phyloP scores from a whole-genome alignment of 345 rosid genomes.

The Boechera stricta region DNA sequence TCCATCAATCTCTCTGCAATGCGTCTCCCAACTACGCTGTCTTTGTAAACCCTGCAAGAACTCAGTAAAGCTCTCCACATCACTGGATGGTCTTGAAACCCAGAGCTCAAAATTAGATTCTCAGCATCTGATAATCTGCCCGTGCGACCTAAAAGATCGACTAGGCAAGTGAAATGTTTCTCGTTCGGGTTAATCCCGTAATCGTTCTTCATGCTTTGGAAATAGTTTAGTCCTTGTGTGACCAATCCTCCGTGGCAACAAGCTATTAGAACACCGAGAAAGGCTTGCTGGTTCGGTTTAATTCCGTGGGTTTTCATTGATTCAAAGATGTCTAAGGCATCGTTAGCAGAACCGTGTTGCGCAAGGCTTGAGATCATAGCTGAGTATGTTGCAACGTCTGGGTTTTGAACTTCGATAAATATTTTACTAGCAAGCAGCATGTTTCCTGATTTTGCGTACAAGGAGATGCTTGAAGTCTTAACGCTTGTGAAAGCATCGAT shows the following conservation, averaged over 20 bases:
- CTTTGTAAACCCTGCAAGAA: conserved; percentile 54
- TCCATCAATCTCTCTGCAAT: conserved; percentile 55
- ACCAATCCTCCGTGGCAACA: conserved; percentile 65
- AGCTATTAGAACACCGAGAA: conserved; percentile 55
- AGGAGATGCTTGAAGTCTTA: conserved; percentile 55
- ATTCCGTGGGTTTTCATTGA: conserved; percentile 46
- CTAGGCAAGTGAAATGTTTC: conserved; percentile 57
- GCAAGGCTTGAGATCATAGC: conserved; percentile 59
- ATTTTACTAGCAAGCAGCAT: conserved; percentile 43
- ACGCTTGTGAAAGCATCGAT: conserved; percentile 50
- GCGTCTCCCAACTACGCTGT: conserved; percentile 44
- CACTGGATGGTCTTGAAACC: conserved; percentile 52
- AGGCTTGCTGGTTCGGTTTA: conserved; percentile 51
- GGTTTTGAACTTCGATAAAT: conserved; percentile 48
- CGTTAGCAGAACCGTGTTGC: conserved; percentile 54
- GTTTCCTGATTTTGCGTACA: conserved; percentile 63
- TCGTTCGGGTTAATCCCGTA: conserved; percentile 39
- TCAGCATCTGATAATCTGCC: conserved; percentile 58
- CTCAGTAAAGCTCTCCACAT: conserved; percentile 63
- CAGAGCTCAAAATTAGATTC: conserved; percentile 48
- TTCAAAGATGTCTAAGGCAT: conserved; percentile 53
- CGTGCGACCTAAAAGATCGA: conserved; percentile 55
- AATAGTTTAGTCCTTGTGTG: conserved; percentile 50
- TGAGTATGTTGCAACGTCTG: conserved; percentile 59
- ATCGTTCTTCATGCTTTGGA: conserved; percentile 51